phyloP scores from a whole-genome alignment of 305 asterid species.

The Withania somnifera region DNA sequence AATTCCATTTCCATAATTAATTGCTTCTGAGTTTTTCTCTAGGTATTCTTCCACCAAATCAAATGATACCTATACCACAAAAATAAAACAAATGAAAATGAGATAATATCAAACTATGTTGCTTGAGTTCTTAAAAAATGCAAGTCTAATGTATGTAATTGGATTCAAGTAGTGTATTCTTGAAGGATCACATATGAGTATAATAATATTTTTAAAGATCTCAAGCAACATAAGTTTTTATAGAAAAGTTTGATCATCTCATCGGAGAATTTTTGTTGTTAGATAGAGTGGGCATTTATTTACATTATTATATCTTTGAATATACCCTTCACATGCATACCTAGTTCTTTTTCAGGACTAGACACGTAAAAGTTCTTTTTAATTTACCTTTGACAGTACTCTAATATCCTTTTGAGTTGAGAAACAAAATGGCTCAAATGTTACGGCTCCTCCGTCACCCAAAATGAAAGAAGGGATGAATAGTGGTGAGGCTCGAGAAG shows the following conservation, averaged over 20 bases:
- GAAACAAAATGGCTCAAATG: neutral
- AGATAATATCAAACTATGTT: neutral
- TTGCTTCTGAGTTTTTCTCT: constrained; percentile 31
- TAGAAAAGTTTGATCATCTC: neutral
- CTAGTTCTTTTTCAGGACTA: neutral
- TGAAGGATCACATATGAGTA: neutral
- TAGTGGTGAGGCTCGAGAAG: neutral
- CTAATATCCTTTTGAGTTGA: neutral
- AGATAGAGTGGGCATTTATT: neutral
- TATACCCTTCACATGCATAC: accelerated
- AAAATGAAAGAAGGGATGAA: neutral
- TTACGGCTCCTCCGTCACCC: neutral
- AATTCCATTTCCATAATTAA: constrained; percentile 14
- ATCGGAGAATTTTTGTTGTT: neutral
- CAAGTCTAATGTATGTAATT: too few relatives aligned
- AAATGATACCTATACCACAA: constrained; percentile 55
- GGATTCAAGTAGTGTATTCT: too few relatives aligned
- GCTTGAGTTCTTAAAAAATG: neutral
- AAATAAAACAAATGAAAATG: neutral
- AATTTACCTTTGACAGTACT: neutral
- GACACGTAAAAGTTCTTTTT: neutral
- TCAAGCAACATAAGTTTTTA: too few relatives aligned
- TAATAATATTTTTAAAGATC: neutral
- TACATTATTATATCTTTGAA: neutral
- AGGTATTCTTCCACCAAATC: constrained; percentile 65